Evolutionary conservation across 306 rosid species (phyloP).

Genomic region (Malus sieversii): DNA sequence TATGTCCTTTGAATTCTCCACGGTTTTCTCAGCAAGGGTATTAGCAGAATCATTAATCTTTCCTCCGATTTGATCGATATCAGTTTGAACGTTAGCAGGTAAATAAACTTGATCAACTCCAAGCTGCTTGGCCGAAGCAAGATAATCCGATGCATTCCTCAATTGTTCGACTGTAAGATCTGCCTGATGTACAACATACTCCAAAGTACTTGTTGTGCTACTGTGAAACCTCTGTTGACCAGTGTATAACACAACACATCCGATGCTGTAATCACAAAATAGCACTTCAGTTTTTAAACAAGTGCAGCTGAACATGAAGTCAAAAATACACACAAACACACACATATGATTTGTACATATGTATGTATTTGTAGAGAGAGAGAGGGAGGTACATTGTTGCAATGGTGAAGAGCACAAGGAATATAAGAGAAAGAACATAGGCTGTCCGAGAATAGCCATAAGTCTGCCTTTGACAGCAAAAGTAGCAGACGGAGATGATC

Average conservation of each 20-base stretch:
- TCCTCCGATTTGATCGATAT: slow-evolving; percentile 35
- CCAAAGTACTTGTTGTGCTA: slow-evolving; percentile 34
- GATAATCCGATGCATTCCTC: slow-evolving; percentile 34
- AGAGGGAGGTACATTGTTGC: slow-evolving; percentile 29
- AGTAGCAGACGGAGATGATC: slow-evolving; percentile 24
- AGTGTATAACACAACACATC: slow-evolving; percentile 41
- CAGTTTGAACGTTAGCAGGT: slow-evolving; percentile 38
- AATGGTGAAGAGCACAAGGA: slow-evolving; percentile 38
- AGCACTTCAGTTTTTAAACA: slow-evolving; percentile 4
- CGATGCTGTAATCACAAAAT: slow-evolving; percentile 27
- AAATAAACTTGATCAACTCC: slow-evolving; percentile 41
- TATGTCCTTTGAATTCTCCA: slow-evolving; percentile 32
- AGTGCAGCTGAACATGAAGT: neutral
- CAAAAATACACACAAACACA: neutral
- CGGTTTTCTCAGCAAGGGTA: slow-evolving; percentile 20
- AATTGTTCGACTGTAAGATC: slow-evolving; percentile 31
- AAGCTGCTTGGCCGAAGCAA: slow-evolving; percentile 37
- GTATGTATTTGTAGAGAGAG: neutral
- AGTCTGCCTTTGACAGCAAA: slow-evolving; percentile 24
- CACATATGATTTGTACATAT: neutral
- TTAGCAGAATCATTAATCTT: slow-evolving; percentile 35
- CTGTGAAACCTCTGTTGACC: slow-evolving; percentile 40
- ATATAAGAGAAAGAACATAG: slow-evolving; percentile 35
- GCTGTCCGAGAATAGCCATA: slow-evolving; percentile 36
- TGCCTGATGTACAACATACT: slow-evolving; percentile 32